A percentile compares a stretch with the other conserved stretches of the same genome.
These are phyloP conservation scores for Pseudocercospora musae DNA, from an alignment of 2,329 filamentous ascomycete species.

Conservation along the genomic window DNA sequence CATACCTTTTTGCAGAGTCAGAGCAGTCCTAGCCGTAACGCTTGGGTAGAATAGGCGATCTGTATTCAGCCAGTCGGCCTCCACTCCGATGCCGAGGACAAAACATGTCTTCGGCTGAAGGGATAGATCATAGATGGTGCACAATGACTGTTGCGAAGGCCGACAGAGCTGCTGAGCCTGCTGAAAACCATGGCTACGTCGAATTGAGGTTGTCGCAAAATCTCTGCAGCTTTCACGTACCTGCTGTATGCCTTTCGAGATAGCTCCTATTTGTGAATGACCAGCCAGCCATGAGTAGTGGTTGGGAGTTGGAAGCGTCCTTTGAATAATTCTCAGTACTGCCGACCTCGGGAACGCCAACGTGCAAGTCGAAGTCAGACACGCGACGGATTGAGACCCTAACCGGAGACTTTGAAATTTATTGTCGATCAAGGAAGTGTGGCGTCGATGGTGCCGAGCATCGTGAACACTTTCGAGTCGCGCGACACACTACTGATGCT, in stretches of 20 bases:
- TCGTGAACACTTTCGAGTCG: not conserved
- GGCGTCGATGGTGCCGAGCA: not conserved
- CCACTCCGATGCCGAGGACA: not conserved
- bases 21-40: not conserved
- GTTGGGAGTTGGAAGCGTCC: not conserved
- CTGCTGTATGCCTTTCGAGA: not conserved
- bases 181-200: not conserved
- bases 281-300: not conserved
- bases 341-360: not conserved
- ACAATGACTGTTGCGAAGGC: not conserved
- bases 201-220: not conserved
- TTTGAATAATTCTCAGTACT: not conserved
- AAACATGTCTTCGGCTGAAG: not conserved
- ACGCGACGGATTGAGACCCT: not conserved
- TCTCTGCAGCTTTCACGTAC: not conserved
- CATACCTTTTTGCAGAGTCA: not conserved
- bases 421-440: not conserved
- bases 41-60: not conserved
- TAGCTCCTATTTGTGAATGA: not conserved
- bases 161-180: not conserved
- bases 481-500: not conserved
- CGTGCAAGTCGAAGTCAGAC: not conserved
- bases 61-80: not conserved
- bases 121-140: not conserved
- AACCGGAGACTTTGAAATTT: not conserved